phyloP scores from a whole-genome alignment of 257 asterid genomes.

The Nicotiana attenuata region DNA sequence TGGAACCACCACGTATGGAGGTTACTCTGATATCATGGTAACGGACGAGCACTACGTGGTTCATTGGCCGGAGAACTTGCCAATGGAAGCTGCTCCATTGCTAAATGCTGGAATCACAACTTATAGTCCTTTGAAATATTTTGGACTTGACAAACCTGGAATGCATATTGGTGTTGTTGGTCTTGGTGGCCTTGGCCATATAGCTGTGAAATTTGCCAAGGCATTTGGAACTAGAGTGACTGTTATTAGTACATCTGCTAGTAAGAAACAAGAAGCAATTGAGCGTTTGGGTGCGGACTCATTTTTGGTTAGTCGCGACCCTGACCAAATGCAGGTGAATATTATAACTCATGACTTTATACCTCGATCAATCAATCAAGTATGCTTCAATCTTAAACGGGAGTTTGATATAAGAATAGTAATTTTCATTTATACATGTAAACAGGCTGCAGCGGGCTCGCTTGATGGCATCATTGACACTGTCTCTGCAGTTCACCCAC shows the following conservation, averaged over 20 bases:
- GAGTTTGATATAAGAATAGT: not conserved
- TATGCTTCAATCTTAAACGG: not conserved
- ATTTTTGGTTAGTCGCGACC: constrained; percentile 13
- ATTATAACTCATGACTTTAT: not conserved
- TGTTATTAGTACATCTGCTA: constrained; percentile 21
- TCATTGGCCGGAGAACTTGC: constrained; percentile 19
- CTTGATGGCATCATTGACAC: constrained; percentile 24
- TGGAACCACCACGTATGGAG: constrained; percentile 17
- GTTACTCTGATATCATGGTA: constrained; percentile 27
- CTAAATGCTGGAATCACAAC: constrained; percentile 26
- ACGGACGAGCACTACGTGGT: constrained; percentile 20
- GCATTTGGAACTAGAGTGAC: constrained; percentile 23
- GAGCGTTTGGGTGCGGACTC: constrained; percentile 12
- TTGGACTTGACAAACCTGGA: constrained; percentile 23
- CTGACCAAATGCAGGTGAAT: constrained; percentile 16
- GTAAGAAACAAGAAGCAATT: constrained; percentile 20
- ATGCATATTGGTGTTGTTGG: constrained; percentile 26
- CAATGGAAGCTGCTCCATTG: constrained; percentile 25
- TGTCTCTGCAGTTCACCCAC: constrained; percentile 21
- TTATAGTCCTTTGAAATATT: constrained; percentile 23
- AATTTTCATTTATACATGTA: not conserved
- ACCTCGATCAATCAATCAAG: not conserved
- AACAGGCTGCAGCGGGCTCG: constrained; percentile 11
- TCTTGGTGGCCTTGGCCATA: constrained; percentile 28
- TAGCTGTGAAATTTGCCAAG: constrained; percentile 27